phyloP scores from a whole-genome alignment of 1,139 yeast genomes.

The Geotrichum aggregatum region DNA sequence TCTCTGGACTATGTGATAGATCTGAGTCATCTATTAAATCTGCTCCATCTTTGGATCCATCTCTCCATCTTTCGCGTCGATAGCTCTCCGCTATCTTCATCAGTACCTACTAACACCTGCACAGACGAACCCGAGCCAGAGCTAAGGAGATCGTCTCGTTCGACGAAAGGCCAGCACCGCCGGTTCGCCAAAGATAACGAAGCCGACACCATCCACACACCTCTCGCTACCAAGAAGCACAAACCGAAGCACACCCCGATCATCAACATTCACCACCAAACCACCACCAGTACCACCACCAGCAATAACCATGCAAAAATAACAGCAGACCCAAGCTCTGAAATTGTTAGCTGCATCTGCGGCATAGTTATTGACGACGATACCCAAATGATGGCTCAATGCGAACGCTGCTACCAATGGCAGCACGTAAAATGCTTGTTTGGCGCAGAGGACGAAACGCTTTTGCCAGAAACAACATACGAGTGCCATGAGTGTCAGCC shows the following conservation, averaged over 20 bases:
- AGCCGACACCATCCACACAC: neutral
- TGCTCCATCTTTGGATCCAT: too few species aligned
- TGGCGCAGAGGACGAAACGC: conserved; percentile 42
- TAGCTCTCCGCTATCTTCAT: too few species aligned
- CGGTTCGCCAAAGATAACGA: conserved; percentile 33
- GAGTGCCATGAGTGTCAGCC: conserved; percentile 46
- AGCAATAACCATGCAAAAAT: too few species aligned
- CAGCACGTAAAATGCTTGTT: conserved; percentile 78
- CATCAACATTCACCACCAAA: too few species aligned
- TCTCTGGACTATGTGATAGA: too few species aligned
- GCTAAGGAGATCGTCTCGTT: conserved; percentile 39
- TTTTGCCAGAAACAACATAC: conserved; percentile 46
- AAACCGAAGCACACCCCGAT: neutral
- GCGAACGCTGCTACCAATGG: conserved; percentile 78
- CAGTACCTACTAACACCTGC: too few species aligned
- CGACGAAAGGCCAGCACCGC: conserved; percentile 44
- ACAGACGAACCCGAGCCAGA: neutral
- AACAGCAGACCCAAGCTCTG: neutral
- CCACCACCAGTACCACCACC: neutral
- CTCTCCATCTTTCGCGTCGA: too few species aligned
- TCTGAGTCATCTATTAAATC: too few species aligned
- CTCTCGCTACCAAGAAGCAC: neutral
- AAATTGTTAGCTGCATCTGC: conserved; percentile 53
- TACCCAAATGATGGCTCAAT: conserved; percentile 67
- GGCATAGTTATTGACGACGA: conserved; percentile 54